These are phyloP conservation scores for Halophytophthora batemanensis DNA, from an alignment of 352 stramenopile species.

Conservation along the genomic window DNA sequence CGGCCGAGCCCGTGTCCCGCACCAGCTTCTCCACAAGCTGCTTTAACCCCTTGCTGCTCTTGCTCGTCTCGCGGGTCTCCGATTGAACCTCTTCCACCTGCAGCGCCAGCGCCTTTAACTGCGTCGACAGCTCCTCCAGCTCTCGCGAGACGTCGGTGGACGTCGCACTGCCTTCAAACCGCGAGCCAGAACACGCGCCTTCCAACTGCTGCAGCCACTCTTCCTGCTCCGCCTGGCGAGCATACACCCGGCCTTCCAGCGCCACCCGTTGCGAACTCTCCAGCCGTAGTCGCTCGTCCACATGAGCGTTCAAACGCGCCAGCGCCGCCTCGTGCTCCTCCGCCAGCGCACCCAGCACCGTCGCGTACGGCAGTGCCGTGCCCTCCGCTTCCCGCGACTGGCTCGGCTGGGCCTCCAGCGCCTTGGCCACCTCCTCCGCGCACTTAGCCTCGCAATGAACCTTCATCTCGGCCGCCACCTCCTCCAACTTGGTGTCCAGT, in stretches of 20 bases:
- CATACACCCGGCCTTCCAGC: constrained; percentile 54
- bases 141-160: constrained; percentile 15
- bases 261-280: constrained; percentile 67
- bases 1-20: constrained; percentile 61
- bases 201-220: constrained; percentile 83
- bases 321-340: constrained; percentile 72
- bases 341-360: constrained; percentile 50
- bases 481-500: constrained; percentile 57
- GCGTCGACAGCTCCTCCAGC: constrained; percentile 16
- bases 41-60: constrained; percentile 50
- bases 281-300: constrained; percentile 57
- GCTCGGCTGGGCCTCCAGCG: constrained; percentile 11
- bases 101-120: constrained; percentile 17
- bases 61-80: constrained; percentile 20
- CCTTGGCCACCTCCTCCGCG: constrained; percentile 14
- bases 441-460: constrained; percentile 10
- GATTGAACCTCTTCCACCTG: constrained; percentile 20
- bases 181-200: constrained; percentile 51
- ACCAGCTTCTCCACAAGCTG: constrained; percentile 76
- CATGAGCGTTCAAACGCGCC: constrained; percentile 57
- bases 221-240: constrained; percentile 56
- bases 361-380: constrained; percentile 41
- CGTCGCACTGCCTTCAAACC: constrained; percentile 20
- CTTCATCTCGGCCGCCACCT: constrained; percentile 18
- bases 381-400: constrained; percentile 8